Evolutionary conservation across 148 eudicot species (phyloP).

Genomic region (Diospyros lotus): DNA sequence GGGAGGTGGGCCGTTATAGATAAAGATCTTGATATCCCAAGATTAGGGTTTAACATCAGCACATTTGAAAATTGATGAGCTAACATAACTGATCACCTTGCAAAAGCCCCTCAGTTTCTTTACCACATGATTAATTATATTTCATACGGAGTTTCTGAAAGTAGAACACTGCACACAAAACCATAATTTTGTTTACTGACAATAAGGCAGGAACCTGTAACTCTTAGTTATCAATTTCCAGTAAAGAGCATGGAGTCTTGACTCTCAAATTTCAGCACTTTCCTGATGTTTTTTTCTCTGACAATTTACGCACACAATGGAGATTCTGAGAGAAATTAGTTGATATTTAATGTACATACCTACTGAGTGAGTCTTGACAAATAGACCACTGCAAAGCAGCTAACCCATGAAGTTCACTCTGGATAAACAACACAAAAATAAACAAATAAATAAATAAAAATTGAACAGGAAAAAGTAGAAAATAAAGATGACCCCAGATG

Average conservation of each 20-base stretch:
- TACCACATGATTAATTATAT: background rate
- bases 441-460: background rate
- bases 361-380: conserved; percentile 75
- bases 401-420: conserved; percentile 83
- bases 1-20: no score
- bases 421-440: conserved; percentile 20
- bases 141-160: background rate
- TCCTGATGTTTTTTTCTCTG: background rate
- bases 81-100: background rate
- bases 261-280: no score
- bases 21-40: no score
- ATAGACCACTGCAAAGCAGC: conserved; percentile 98
- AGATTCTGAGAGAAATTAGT: background rate
- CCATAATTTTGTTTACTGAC: background rate
- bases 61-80: background rate
- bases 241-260: no score
- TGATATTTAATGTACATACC: conserved; percentile 29
- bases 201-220: background rate
- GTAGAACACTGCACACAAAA: background rate
- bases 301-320: background rate
- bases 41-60: background rate
- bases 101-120: background rate
- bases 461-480: no score
- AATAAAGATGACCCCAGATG: no score
- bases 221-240: background rate